A percentile compares a stretch with the other conserved stretches of the same genome.
Conservation (phyloP, 129 eudicot species). For the Oenanthe sinensis region DNA sequence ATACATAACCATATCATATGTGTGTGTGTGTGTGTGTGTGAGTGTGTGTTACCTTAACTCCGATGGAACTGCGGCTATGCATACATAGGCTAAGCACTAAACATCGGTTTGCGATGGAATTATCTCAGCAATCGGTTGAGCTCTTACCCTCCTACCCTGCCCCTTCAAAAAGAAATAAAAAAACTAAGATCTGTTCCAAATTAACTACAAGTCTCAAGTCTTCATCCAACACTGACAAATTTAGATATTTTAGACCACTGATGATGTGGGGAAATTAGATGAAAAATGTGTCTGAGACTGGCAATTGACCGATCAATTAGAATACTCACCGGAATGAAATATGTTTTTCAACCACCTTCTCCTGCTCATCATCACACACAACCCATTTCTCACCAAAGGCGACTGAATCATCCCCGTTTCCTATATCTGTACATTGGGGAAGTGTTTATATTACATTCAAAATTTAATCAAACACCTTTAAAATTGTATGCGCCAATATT, state of each 20-base stretch:
- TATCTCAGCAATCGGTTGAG: not conserved
- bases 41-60: no score
- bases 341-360: slow-evolving; percentile 30
- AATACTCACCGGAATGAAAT: slow-evolving; percentile 31
- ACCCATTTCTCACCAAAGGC: slow-evolving; percentile 49
- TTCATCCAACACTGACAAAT: not conserved
- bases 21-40: no score
- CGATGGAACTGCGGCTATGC: no score
- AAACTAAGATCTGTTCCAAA: not conserved
- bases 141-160: slow-evolving; percentile 14
- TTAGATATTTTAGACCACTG: not conserved
- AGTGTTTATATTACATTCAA: not conserved
- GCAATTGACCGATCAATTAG: not conserved
- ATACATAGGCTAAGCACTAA: not conserved
- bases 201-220: not conserved
- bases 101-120: not conserved
- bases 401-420: slow-evolving; percentile 31
- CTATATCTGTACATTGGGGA: slow-evolving; percentile 35
- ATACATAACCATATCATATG: not conserved
- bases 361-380: slow-evolving; percentile 44
- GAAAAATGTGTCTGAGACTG: not conserved
- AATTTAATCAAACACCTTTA: not conserved
- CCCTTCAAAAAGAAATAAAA: not conserved
- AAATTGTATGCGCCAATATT: not conserved
- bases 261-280: not conserved